Conservation (phyloP, 495 filamentous ascomycete genomes). For the Aspergillus diversus region DNA sequence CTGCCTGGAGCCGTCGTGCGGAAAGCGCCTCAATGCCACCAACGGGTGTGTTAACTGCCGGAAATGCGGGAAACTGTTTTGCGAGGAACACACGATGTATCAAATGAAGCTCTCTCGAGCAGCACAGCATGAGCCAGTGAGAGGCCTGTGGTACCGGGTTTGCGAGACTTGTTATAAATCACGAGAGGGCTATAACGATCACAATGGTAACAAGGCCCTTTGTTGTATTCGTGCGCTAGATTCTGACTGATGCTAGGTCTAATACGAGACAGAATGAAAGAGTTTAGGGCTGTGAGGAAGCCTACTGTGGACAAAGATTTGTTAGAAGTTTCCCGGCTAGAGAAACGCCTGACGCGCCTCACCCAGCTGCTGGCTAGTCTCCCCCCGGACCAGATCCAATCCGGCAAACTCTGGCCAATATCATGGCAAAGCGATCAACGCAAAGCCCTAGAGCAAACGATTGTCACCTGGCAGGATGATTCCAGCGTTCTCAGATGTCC, state of each 20-base stretch:
- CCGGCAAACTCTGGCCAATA: slow-evolving; percentile 60
- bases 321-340: slow-evolving; percentile 83
- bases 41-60: slow-evolving; percentile 90
- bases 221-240: too few relatives aligned
- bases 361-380: slow-evolving; percentile 79
- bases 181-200: slow-evolving; percentile 92
- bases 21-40: slow-evolving; percentile 71
- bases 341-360: slow-evolving; percentile 88
- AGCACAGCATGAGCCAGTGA: slow-evolving; percentile 87
- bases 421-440: slow-evolving; percentile 65
- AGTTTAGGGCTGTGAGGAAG: slow-evolving; percentile 69
- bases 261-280: slow-evolving; percentile 67
- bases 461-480: slow-evolving; percentile 96
- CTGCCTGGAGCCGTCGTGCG: slow-evolving; percentile 88
- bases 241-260: slow-evolving; percentile 46
- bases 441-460: slow-evolving; percentile 82
- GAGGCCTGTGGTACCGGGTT: slow-evolving; percentile 91
- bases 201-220: slow-evolving; percentile 54
- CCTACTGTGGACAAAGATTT: slow-evolving; percentile 80
- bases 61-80: slow-evolving; percentile 90
- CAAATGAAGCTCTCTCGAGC: slow-evolving; percentile 96
- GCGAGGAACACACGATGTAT: slow-evolving; percentile 99
- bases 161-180: slow-evolving; percentile 99
- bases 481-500: slow-evolving; percentile 78
- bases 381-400: slow-evolving; percentile 60